Conservation (phyloP, 805 yeast species). For the Barnettozyma populi region DNA sequence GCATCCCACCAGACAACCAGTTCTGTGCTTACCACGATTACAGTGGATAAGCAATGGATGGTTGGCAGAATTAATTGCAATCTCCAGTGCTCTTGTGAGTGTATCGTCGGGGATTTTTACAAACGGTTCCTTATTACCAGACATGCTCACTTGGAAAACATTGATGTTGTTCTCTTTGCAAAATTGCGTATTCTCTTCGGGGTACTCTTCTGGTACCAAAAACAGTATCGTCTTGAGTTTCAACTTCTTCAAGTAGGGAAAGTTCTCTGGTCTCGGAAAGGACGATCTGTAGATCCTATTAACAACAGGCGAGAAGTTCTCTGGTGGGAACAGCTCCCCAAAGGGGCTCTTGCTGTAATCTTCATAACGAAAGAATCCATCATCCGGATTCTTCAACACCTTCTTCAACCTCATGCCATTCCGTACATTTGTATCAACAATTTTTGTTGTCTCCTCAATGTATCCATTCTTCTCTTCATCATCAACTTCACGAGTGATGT, state of each 20-base stretch:
- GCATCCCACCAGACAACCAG: constrained; percentile 95
- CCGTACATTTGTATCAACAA: background rate
- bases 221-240: constrained; percentile 72
- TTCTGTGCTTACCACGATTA: constrained; percentile 93
- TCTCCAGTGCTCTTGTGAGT: constrained; percentile 74
- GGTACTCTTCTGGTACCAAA: constrained; percentile 88
- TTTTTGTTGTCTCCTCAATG: background rate
- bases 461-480: constrained; percentile 8
- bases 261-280: constrained; percentile 84
- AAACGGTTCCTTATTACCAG: constrained; percentile 94
- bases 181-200: constrained; percentile 66
- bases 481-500: background rate
- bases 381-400: constrained; percentile 13
- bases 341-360: constrained; percentile 20
- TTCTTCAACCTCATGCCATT: constrained; percentile 16
- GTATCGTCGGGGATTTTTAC: constrained; percentile 66
- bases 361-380: constrained; percentile 7
- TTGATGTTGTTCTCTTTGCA: constrained; percentile 54
- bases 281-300: constrained; percentile 78
- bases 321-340: constrained; percentile 56
- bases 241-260: constrained; percentile 57
- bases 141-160: constrained; percentile 83
- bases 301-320: constrained; percentile 83
- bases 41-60: constrained; percentile 94
- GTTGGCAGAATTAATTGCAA: constrained; percentile 76